Conservation (phyloP, 352 stramenopile species). For the Plasmopara halstedii region DNA sequence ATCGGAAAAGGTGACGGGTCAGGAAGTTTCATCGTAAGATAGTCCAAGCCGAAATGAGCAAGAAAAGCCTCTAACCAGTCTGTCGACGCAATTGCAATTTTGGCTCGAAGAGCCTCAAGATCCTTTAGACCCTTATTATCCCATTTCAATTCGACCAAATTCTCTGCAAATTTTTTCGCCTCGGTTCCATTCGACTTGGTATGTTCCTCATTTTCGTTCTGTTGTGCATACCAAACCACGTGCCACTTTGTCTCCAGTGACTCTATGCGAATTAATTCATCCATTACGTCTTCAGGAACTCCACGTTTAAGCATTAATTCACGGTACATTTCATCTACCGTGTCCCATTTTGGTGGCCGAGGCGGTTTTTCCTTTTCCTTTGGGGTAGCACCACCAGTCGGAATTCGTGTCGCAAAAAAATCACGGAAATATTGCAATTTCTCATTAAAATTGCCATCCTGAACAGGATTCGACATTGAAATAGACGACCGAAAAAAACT, state of each 20-base stretch:
- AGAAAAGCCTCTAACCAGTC: conserved; percentile 79
- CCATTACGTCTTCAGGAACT: conserved; percentile 78
- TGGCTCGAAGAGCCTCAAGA: conserved; percentile 56
- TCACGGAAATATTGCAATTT: conserved; percentile 82
- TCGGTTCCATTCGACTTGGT: conserved; percentile 46
- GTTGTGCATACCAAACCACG: conserved; percentile 76
- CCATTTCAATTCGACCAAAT: conserved; percentile 75
- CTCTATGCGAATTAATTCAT: conserved; percentile 79
- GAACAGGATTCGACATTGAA: conserved; percentile 52
- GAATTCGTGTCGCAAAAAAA: conserved; percentile 78
- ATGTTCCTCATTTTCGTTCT: conserved; percentile 71
- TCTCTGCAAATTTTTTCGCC: conserved; percentile 61
- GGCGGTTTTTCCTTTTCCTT: conserved; percentile 67
- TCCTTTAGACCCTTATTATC: conserved; percentile 74
- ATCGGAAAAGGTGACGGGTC: conserved; percentile 76
- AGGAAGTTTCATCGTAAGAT: conserved; percentile 81
- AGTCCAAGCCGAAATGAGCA: conserved; percentile 67
- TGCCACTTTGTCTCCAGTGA: conserved; percentile 82
- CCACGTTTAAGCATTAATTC: conserved; percentile 71
- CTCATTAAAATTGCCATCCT: conserved; percentile 78
- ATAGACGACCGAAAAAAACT: conserved; percentile 70
- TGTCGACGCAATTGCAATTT: conserved; percentile 57
- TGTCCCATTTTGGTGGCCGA: conserved; percentile 49
- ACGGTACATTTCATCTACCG: conserved; percentile 83
- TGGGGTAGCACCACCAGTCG: conserved; percentile 50